phyloP scores from a whole-genome alignment of 306 rosid genomes.

The Glycine tomentella region DNA sequence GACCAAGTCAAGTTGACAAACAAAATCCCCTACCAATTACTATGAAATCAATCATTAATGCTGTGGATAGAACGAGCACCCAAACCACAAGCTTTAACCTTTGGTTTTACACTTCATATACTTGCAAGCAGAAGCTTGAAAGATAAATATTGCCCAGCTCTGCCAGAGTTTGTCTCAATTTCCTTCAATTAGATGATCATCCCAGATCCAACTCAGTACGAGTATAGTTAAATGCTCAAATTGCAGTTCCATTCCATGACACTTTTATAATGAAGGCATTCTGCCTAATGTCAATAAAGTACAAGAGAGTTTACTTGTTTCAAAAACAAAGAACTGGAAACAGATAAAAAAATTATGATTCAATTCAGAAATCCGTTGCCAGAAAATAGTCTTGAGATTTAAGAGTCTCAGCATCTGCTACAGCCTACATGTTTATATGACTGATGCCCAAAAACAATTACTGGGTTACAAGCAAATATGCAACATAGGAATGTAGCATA shows the following conservation, averaged over 20 bases:
- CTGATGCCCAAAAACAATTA: background rate
- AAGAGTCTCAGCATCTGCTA: background rate
- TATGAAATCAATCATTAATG: conserved; percentile 24
- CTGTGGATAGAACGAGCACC: conserved; percentile 6
- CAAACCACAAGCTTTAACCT: conserved; percentile 12
- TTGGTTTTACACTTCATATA: background rate
- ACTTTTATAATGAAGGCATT: conserved; percentile 12
- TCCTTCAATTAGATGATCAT: conserved; percentile 9
- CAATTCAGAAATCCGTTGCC: conserved; percentile 1
- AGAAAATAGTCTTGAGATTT: conserved; percentile 10
- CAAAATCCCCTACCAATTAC: conserved; percentile 21
- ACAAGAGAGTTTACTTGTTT: conserved; percentile 9
- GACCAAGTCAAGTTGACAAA: conserved; percentile 38
- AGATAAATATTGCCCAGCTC: background rate
- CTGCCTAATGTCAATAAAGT: background rate
- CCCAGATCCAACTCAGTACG: conserved; percentile 12
- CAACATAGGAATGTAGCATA: conserved; percentile 5
- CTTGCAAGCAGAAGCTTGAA: conserved; percentile 32
- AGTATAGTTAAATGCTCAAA: conserved; percentile 2
- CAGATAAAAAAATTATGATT: background rate
- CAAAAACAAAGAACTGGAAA: background rate
- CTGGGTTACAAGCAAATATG: background rate
- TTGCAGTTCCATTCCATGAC: background rate
- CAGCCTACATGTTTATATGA: background rate
- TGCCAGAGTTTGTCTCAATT: background rate